Evolutionary conservation across 1,284 basidiomycete genomes (phyloP).

Genomic region (Phellinidium pouzarii): DNA sequence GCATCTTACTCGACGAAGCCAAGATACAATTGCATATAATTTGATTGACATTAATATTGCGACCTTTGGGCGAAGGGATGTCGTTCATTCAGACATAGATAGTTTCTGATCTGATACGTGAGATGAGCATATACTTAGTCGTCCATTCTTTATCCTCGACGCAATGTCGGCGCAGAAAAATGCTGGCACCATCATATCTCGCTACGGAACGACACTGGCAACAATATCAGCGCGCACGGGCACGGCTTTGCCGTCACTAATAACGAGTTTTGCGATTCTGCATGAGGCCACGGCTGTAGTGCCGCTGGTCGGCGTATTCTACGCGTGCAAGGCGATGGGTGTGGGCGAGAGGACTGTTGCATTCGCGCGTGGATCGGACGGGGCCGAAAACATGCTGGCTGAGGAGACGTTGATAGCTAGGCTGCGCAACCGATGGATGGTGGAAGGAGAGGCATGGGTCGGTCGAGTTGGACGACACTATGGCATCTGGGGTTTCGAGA

Average conservation of each 20-base stretch:
- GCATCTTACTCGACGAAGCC: too few species aligned
- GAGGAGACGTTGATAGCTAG: slow-evolving; percentile 32
- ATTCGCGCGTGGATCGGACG: slow-evolving; percentile 22
- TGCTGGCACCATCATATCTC: slow-evolving; percentile 23
- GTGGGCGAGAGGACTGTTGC: slow-evolving; percentile 64
- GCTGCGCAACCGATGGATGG: slow-evolving; percentile 52
- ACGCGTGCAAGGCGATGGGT: slow-evolving; percentile 59
- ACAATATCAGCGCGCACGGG: slow-evolving; percentile 56
- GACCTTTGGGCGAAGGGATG: too few species aligned
- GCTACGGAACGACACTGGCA: slow-evolving; percentile 48
- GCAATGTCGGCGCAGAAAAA: not conserved
- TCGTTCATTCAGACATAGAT: too few species aligned
- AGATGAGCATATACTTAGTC: not conserved
- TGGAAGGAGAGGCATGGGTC: slow-evolving; percentile 69
- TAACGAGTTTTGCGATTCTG: slow-evolving; percentile 75
- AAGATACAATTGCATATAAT: too few species aligned
- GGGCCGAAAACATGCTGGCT: not conserved
- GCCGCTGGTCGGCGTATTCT: slow-evolving; percentile 75
- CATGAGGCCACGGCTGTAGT: slow-evolving; percentile 85
- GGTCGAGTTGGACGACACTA: slow-evolving; percentile 71
- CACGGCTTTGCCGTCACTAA: slow-evolving; percentile 69
- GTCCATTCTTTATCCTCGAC: not conserved
- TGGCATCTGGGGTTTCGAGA: slow-evolving; percentile 76
- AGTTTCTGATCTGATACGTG: too few species aligned
- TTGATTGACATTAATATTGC: too few species aligned